Conservation (phyloP, 2,329 filamentous ascomycete genomes). For the Verruconis gallopava region DNA sequence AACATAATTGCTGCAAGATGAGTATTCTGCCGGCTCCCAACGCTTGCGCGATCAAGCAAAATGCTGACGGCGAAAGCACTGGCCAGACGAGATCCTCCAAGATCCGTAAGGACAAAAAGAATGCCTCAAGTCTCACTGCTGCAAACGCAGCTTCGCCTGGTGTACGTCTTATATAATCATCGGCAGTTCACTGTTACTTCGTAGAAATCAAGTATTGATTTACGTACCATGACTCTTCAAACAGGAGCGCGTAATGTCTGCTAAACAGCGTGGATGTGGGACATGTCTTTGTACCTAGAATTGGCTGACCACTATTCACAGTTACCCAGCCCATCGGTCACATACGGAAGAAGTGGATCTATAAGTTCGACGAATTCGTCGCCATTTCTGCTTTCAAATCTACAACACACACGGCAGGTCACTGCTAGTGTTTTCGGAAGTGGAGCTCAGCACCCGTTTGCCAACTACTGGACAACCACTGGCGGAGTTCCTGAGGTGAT, state of each 20-base stretch:
- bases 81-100: neutral
- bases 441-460: conserved; percentile 64
- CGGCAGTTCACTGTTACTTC: neutral
- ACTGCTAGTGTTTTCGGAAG: conserved; percentile 73
- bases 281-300: neutral
- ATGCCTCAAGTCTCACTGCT: neutral
- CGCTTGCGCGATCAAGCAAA: too few species aligned
- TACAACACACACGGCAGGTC: conserved; percentile 57
- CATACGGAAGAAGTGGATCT: conserved; percentile 10
- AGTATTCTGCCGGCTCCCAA: too few species aligned
- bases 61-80: too few species aligned
- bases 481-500: conserved; percentile 65
- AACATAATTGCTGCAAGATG: conserved; percentile 57
- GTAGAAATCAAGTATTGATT: too few species aligned
- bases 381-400: conserved; percentile 52
- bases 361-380: conserved; percentile 29
- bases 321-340: conserved; percentile 5
- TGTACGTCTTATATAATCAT: neutral
- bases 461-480: conserved; percentile 74
- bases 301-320: neutral
- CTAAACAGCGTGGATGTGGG: neutral
- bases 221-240: too few species aligned
- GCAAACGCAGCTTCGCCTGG: neutral
- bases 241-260: neutral
- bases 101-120: conserved; percentile 2